Evolutionary conservation across 805 yeast genomes (phyloP), one percentile per base, ranked within the genome.

Genomic region (Yarrowia divulgata): DNA sequence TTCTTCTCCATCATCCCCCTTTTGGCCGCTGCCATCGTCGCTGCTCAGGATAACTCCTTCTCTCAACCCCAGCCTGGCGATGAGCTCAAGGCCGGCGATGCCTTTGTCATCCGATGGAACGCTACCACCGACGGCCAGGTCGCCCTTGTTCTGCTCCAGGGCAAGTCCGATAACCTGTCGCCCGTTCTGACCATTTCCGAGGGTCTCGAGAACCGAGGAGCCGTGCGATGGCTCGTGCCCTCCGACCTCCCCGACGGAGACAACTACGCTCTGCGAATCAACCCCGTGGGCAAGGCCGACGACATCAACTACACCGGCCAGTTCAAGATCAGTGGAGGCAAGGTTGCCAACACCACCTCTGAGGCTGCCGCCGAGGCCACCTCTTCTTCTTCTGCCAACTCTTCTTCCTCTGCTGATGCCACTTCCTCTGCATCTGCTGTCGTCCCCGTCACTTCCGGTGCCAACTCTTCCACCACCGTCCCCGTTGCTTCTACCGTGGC

Each of bases 181-280:
- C 71, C 76, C 19, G 80, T 77, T 18, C 70, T 78, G 69, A 76
- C 79, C 69, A 77, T 80, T 72, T 77, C 77, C 68, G 67, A 74
- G 70, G 67, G 73, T 67, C 69, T 79, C 63, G 70, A 75, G 66
- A 80, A 80, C 77, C 75, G 75, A 64, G 82, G 81, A 69, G 74
- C 77, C 52, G 80, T 77, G 66, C 71, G 73, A 62, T 80, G 82
- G 82, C 70, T 71, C 42, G 75, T 80, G 46, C 82, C 82, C 54
- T 58, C 69, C 64, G 69, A 72, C 48, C 43, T 79, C 40, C 35
- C 70, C 52, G 68, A 75, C 45, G 81, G 80, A 48, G 43, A 58
- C 58, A 68, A 74, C 68, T 80, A 80, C 74, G 77, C 79, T 37
- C 70, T 80, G 52, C 76, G 74, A 73, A 79, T 78, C 67, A 69